Base-by-base conservation (phyloP, 345 rosid genomes). In the Odontarrhena argentea region DNA sequence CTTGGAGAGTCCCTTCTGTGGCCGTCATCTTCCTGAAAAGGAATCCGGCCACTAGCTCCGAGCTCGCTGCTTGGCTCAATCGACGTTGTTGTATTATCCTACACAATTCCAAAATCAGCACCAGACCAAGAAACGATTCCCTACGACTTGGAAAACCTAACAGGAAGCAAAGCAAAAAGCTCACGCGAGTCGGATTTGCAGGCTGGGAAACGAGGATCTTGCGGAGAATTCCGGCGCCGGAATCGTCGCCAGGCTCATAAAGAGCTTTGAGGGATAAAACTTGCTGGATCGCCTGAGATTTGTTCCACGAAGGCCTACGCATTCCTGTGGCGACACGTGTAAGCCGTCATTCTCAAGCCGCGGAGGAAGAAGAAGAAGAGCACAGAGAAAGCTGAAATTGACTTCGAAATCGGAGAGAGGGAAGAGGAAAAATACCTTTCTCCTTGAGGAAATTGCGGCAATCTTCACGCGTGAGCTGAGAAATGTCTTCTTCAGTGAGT, bases 251-350 rank as follows among this genome's bases (percentile, higher is more conserved):
- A 18, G 86, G 78, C 34, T 86, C 97, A 11, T 79, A 86, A 22
- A 91, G 77, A 60, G 92, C 91, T 77, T 91, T 91, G 34, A 91
- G 91, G 6, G 88, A 88, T n/a, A 91, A 65, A 30, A 91, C 97
- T 76, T 91, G 97, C 82, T 91, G 96, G 86, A 91, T 86, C 83
- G 97, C 97, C 78, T 91, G 97, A 55, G 97, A 91, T 76, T 91
- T 88, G 86, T 91, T 91, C 97, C 97, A 91, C 4, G 97, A 91
- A 15, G 97, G 97, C 45, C 90, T 79, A 10, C 97, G 86, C 97
- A 91, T 91, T 81, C 97, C 96, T 91, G 89, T 65, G 9, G 41
- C 49, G 76, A 75, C 88, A 81, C 88, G 84, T 83, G 81, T 74
- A 78, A 74, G 65, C 67, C 73, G 65, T 74, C 78, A 59, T 56